Base-by-base conservation (phyloP, 768 basidiomycete genomes). In the Leccinum disarticulatum region DNA sequence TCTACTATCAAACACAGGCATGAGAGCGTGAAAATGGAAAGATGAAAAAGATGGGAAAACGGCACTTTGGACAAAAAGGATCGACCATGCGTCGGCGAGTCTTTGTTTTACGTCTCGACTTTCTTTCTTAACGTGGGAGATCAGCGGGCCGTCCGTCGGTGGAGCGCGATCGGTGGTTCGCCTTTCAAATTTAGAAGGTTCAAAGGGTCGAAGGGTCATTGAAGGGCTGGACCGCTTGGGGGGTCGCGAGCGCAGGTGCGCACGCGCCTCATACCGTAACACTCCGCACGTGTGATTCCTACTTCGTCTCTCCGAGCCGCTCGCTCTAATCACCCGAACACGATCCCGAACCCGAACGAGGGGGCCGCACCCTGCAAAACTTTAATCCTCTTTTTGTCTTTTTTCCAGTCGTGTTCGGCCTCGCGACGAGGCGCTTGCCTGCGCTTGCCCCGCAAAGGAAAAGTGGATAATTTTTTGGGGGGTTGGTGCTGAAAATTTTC, bases 31-130 rank as follows among this genome's bases (percentile, higher is more conserved):
- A 43, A 43, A 43, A 19, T 11, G 41, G 33, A 56, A 53, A 33
- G 33, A 41, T 19, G n/a, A 6, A 14, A 9, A 28, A 35, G 53
- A 54, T 57, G 53, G 11, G 27, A 50, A 50, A 48, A 3, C 22
- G 13, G 19, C 49, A 27, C 15, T 28, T 50, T 19, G 33, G 25
- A 19, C 17, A 27, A 48, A 33, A 33, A 17, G 11, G 43, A 47
- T 48, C 38, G 31, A 59, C 67, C 67, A 69, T 58, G 68, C 57
- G 63, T 65, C 65, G 66, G 68, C 35, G 66, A 36, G 66, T 54
- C 63, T 56, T 59, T 55, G 47, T 15, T 48, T 48, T 48, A 48
- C 47, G 47, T 48, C 47, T 43, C 41, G n/a, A 43, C n/a, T 43
- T 17, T 9, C 1, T 56, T 25, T 33, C 60, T 15, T 47, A 48